phyloP scores from a whole-genome alignment of 176 grass and related monocot genomes.

The Juncus effusus region DNA sequence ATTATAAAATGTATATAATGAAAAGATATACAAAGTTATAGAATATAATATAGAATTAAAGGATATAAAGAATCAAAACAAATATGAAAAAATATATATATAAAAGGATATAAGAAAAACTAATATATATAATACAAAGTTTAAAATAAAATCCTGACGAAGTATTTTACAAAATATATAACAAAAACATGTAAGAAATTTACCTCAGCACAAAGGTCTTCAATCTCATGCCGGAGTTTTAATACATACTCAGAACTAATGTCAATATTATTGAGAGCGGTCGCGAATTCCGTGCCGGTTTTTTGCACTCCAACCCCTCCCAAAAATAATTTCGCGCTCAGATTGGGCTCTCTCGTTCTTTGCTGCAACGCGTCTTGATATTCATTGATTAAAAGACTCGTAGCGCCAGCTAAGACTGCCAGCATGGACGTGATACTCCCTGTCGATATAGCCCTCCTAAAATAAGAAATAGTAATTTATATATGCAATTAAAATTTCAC shows the following conservation, averaged over 20 bases:
- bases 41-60: too few relatives aligned
- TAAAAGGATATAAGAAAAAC: too few relatives aligned
- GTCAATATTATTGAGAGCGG: conserved; percentile 86
- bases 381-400: conserved; percentile 71
- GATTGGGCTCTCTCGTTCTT: conserved; percentile 74
- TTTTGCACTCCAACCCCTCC: conserved; percentile 84
- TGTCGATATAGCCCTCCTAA: conserved; percentile 63
- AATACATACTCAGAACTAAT: conserved; percentile 89
- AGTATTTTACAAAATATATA: too few relatives aligned
- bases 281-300: conserved; percentile 76
- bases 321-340: conserved; percentile 82
- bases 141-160: too few relatives aligned
- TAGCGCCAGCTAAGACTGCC: conserved; percentile 66
- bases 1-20: too few relatives aligned
- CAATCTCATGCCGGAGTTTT: conserved; percentile 86
- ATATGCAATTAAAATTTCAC: too few relatives aligned
- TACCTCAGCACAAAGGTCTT: conserved; percentile 69
- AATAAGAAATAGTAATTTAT: background rate
- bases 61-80: too few relatives aligned
- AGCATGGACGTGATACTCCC: conserved; percentile 82
- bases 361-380: conserved; percentile 88
- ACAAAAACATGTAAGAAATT: background rate
- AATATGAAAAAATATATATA: too few relatives aligned
- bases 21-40: too few relatives aligned
- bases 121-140: too few relatives aligned